Evolutionary conservation across 257 asterid species (phyloP), one percentile per base, ranked within the genome.

Genomic region (Prunella vulgaris): DNA sequence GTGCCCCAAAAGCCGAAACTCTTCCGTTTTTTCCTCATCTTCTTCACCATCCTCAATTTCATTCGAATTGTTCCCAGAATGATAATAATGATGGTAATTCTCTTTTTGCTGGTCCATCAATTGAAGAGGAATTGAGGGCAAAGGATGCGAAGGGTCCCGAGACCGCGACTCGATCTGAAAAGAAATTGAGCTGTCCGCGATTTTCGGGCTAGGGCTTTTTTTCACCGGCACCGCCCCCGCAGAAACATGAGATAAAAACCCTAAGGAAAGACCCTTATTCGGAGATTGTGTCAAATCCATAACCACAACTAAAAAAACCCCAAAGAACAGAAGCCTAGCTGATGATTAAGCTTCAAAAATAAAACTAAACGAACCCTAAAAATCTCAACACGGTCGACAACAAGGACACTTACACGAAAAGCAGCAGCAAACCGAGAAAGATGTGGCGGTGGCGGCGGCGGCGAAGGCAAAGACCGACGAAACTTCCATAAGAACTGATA

Each of bases 241-340:
- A 8, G 91, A 75, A 1, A 71, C 82, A 58, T 89, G 96, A 12
- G 95, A 79, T 13, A 79, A 61, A 77, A 92, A 88, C 77, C 93
- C 90, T 69, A 89, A 61, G 28, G 95, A 84, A 6, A 86, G 76
- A 28, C 73, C 79, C 40, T 66, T 81, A 74, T 76, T 82, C 73
- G 85, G 82, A 32, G 83, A 35, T 21, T 85, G 90, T 15, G 86
- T 79, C 77, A 90, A 76, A 83, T 88, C 93, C 97, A 87, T 90
- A 53, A 66, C 5, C 58, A 52, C 42, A 64, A 58, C 28, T 13
- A 10, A 30, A 42, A 60, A 63, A 44, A 10, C 25, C 44, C 18
- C 18, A 4, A 49, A 8, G 10, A 49, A 20, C 52, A 37, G 70
- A 13, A 38, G 32, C n/a, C 21, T 44, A 37, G 54, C 51, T 27